These are phyloP conservation scores for Aeminium ludgeri DNA, from an alignment of 495 filamentous ascomycete genomes.

Conservation along the genomic window DNA sequence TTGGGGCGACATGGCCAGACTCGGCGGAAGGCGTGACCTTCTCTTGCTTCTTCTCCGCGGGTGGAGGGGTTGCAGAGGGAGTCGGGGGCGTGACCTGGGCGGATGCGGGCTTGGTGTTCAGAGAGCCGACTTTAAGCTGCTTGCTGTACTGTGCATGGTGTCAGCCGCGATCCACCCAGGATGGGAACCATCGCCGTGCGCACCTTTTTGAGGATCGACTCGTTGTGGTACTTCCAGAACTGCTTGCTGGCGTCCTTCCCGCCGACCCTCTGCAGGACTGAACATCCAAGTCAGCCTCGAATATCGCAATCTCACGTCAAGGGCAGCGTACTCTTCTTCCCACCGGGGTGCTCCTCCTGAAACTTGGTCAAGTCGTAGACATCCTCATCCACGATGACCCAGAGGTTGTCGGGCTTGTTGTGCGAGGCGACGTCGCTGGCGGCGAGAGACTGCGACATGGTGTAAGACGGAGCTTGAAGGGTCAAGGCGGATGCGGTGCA, in stretches of 20 bases:
- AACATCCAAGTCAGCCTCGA: too few species aligned
- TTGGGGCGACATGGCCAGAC: conserved; percentile 29
- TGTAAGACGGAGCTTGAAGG: conserved; percentile 21
- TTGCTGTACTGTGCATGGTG: conserved; percentile 80
- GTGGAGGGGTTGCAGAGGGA: conserved; percentile 36
- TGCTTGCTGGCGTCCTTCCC: conserved; percentile 96
- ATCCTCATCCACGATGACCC: conserved; percentile 85
- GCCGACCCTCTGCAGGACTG: conserved; percentile 75
- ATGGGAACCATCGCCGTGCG: conserved; percentile 87
- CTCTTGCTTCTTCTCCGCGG: conserved; percentile 28
- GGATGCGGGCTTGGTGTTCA: conserved; percentile 64
- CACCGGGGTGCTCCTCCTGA: conserved; percentile 82
- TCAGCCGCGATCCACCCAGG: too few species aligned
- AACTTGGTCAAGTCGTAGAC: conserved; percentile 94
- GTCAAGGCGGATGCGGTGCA: too few species aligned
- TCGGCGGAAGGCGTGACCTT: conserved; percentile 30
- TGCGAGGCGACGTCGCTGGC: conserved; percentile 76
- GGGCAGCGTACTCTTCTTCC: conserved; percentile 84
- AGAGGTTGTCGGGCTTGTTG: conserved; percentile 70
- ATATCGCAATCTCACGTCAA: too few species aligned
- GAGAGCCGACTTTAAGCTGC: conserved; percentile 72
- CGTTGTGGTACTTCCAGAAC: conserved; percentile 99
- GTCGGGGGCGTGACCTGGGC: conserved; percentile 30
- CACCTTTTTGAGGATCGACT: too few species aligned
- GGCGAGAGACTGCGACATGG: conserved; percentile 78